Evolutionary conservation across 106 monocot species (phyloP).

Genomic region (Acorus gramineus): DNA sequence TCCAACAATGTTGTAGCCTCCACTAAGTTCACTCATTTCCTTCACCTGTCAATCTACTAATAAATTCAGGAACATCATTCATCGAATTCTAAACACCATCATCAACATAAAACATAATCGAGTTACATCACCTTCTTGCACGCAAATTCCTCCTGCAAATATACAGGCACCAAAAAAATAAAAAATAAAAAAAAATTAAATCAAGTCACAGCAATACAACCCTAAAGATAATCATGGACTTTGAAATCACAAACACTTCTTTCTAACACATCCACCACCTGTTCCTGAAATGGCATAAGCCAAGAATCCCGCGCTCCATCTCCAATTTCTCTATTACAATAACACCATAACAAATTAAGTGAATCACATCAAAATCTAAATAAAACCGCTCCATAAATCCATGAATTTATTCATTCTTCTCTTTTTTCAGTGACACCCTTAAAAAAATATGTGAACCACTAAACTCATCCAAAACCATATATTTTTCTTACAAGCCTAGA

Average conservation of each 20-base stretch:
- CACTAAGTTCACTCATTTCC: conserved; percentile 58
- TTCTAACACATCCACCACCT: conserved; percentile 24
- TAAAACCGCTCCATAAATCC: neutral
- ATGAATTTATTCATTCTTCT: neutral
- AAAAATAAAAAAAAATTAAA: conserved; percentile 5
- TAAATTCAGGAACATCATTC: neutral
- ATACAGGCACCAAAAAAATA: neutral
- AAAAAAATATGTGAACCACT: neutral
- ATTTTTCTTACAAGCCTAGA: no score
- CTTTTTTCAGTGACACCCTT: neutral
- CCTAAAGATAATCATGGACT: neutral
- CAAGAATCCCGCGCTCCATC: conserved; percentile 73
- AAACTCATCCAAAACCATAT: neutral
- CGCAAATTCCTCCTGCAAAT: conserved; percentile 40
- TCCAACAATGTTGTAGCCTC: conserved; percentile 83
- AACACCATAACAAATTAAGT: neutral
- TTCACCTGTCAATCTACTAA: conserved; percentile 43
- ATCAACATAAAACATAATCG: neutral
- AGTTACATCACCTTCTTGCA: conserved; percentile 54
- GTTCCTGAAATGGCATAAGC: conserved; percentile 58
- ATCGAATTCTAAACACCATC: no score
- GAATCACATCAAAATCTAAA: neutral
- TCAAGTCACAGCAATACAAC: neutral
- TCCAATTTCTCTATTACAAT: conserved; percentile 63
- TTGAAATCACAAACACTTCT: neutral